phyloP scores from a whole-genome alignment of 176 grass and related monocot genomes.

The Rhipidocladum racemiflorum region DNA sequence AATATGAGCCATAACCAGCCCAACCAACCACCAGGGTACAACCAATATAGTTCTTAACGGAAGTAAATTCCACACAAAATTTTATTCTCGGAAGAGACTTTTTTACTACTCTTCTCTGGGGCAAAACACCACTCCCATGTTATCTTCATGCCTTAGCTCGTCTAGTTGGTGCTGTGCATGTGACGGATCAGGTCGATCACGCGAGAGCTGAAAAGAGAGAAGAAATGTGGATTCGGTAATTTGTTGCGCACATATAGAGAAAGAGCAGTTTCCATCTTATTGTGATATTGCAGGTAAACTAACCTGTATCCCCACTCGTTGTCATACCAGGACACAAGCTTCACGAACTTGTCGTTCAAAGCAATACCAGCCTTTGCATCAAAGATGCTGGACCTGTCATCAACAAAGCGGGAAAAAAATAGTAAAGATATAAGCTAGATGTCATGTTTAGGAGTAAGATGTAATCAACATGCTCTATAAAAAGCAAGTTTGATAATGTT shows the following conservation, averaged over 20 bases:
- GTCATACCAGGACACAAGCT: conserved; percentile 69
- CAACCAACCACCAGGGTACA: conserved; percentile 23
- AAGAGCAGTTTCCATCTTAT: neutral
- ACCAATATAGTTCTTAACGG: conserved; percentile 4
- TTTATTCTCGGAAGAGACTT: conserved; percentile 44
- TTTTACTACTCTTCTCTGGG: conserved; percentile 7
- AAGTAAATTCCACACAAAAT: conserved; percentile 16
- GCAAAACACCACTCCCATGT: conserved; percentile 22
- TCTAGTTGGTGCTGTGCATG: conserved; percentile 64
- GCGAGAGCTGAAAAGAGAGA: conserved; percentile 48
- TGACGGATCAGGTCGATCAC: conserved; percentile 88
- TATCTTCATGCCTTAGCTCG: conserved; percentile 7
- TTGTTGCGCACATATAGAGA: neutral
- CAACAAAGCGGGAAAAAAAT: neutral
- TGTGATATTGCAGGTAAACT: neutral
- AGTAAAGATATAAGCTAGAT: neutral
- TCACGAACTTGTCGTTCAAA: conserved; percentile 55
- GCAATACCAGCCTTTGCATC: conserved; percentile 65
- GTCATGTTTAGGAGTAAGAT: neutral
- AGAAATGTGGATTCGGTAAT: neutral
- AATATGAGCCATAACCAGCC: conserved; percentile 18
- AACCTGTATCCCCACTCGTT: conserved; percentile 78
- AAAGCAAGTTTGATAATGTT: neutral
- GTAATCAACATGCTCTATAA: neutral
- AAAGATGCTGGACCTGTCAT: conserved; percentile 60